Conservation (phyloP, 192 early-diverging fungal genomes). For the Coemansia sp. region DNA sequence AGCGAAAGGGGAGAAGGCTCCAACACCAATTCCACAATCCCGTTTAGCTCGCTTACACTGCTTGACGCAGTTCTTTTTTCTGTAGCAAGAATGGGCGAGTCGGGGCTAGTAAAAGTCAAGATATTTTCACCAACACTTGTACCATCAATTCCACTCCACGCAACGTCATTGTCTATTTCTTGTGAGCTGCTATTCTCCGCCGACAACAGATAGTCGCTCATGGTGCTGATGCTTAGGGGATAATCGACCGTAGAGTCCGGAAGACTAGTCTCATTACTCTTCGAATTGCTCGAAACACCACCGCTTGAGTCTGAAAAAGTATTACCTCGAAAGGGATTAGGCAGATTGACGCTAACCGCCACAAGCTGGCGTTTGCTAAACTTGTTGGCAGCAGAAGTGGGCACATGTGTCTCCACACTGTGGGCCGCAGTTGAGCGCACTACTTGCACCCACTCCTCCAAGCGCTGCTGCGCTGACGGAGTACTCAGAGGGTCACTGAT, state of each 20-base stretch:
- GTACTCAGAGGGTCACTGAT: background rate
- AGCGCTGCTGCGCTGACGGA: background rate
- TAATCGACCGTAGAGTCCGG: background rate
- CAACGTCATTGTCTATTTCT: constrained; percentile 6
- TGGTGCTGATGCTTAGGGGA: background rate
- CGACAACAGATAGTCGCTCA: too few species aligned
- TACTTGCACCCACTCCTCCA: background rate
- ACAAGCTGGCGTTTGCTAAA: constrained; percentile 1
- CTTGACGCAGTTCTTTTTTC: background rate
- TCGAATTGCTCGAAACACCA: background rate
- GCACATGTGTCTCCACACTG: background rate
- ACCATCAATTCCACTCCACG: constrained; percentile 23
- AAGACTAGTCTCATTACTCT: background rate
- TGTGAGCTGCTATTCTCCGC: background rate
- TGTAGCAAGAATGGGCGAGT: background rate
- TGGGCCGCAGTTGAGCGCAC: background rate
- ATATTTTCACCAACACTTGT: background rate
- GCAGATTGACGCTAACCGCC: background rate
- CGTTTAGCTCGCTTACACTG: background rate
- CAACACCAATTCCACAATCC: background rate
- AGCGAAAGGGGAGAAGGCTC: background rate
- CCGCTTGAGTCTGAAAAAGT: constrained; percentile 1
- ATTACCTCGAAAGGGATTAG: constrained; percentile 3
- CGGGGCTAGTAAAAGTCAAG: background rate
- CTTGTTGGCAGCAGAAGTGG: background rate